Evolutionary conservation across 2,329 filamentous ascomycete species (phyloP).

Genomic region (Xylariales sp.): DNA sequence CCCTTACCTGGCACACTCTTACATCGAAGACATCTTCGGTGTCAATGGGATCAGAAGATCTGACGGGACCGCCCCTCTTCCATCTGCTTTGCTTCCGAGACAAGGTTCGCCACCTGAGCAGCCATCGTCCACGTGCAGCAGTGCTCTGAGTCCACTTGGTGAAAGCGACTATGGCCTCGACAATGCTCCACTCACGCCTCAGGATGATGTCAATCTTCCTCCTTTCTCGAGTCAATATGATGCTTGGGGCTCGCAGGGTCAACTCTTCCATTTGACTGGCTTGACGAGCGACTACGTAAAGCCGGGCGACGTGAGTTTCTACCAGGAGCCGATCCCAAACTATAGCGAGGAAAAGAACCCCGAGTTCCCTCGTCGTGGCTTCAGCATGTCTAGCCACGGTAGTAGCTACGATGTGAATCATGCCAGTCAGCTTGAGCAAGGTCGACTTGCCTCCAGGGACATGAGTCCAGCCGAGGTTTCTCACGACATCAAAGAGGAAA

Average conservation of each 20-base stretch:
- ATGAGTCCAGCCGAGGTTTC: conserved; percentile 23
- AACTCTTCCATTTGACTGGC: conserved; percentile 25
- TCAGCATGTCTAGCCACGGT: conserved; percentile 30
- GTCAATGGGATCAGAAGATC: conserved; percentile 12
- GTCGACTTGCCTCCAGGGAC: conserved; percentile 12
- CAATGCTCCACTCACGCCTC: conserved; percentile 32
- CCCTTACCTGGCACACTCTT: conserved; percentile 5
- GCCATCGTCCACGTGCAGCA: conserved; percentile 32
- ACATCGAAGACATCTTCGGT: no score
- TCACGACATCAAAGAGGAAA: conserved; percentile 21
- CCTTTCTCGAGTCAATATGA: conserved; percentile 24
- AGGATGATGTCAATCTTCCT: conserved; percentile 28
- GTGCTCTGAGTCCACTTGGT: conserved; percentile 31
- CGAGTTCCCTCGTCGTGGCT: conserved; percentile 21
- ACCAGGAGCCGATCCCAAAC: conserved; percentile 23
- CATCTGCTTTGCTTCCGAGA: conserved; percentile 20
- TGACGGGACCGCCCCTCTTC: conserved; percentile 14
- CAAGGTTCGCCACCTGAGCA: conserved; percentile 33
- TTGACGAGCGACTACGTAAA: conserved; percentile 30
- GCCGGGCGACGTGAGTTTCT: conserved; percentile 28
- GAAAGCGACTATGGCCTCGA: conserved; percentile 34
- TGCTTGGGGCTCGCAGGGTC: conserved; percentile 18
- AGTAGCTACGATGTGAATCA: conserved; percentile 18
- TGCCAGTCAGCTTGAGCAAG: conserved; percentile 13
- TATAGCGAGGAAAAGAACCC: conserved; percentile 24